Conservation (phyloP, 2,329 filamentous ascomycete genomes). For the Magnaporthiopsis incrustans region DNA sequence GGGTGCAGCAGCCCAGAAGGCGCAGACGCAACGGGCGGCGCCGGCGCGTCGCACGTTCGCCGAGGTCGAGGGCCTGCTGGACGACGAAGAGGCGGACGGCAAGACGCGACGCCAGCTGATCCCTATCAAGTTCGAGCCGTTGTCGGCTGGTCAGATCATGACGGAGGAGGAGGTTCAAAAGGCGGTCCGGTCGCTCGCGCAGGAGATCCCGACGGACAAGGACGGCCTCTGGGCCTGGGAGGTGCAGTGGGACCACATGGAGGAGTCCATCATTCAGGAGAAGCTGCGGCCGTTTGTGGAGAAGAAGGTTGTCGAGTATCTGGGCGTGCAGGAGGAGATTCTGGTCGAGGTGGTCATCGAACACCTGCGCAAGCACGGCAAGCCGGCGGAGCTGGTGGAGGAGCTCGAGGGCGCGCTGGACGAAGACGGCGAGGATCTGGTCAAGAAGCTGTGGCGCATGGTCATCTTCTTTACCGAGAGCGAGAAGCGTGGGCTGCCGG, state of each 20-base stretch:
- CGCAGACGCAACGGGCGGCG: conserved; percentile 46
- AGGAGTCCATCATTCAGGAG: conserved; percentile 70
- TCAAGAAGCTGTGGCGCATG: conserved; percentile 98
- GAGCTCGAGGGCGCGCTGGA: conserved; percentile 85
- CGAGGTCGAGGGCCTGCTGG: conserved; percentile 87
- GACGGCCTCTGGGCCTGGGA: conserved; percentile 86
- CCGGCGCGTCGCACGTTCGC: conserved; percentile 71
- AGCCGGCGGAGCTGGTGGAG: conserved; percentile 73
- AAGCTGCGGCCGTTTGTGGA: conserved; percentile 92
- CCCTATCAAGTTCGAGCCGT: conserved; percentile 73
- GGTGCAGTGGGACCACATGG: conserved; percentile 86
- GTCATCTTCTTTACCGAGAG: conserved; percentile 95
- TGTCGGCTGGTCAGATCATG: conserved; percentile 49
- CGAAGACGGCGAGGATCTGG: conserved; percentile 86
- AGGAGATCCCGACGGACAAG: conserved; percentile 83
- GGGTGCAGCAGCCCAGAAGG: conserved; percentile 75
- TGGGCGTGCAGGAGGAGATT: conserved; percentile 94
- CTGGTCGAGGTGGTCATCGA: conserved; percentile 88
- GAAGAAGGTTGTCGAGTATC: conserved; percentile 95
- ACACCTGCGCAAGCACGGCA: conserved; percentile 67
- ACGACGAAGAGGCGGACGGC: conserved; percentile 84
- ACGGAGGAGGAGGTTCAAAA: conserved; percentile 81
- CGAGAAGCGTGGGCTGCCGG: conserved; percentile 79
- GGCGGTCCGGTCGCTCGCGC: conserved; percentile 72
- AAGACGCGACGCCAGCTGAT: conserved; percentile 65